Percentiles rank a stretch among this genome's conserved stretches.
These are phyloP conservation scores for Sonneratia alba DNA, from an alignment of 345 rosid species.

Conservation along the genomic window DNA sequence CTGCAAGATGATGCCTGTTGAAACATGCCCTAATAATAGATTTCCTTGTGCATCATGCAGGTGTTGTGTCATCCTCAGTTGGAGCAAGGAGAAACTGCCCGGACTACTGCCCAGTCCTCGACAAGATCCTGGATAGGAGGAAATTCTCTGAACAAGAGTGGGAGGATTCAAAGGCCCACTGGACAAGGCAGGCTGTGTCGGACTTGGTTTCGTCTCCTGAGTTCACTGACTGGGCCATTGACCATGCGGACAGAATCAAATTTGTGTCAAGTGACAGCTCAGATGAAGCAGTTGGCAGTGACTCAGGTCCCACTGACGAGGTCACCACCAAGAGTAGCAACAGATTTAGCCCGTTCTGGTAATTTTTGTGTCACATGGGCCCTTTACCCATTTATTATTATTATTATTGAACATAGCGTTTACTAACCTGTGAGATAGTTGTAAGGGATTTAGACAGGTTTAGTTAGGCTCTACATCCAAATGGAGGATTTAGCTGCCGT, in stretches of 20 bases:
- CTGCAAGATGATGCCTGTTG: background rate
- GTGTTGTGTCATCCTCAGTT: constrained; percentile 19
- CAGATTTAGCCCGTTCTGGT: constrained; percentile 26
- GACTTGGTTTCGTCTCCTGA: constrained; percentile 65
- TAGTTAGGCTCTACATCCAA: background rate
- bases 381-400: no score
- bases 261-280: constrained; percentile 44
- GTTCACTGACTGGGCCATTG: constrained; percentile 59
- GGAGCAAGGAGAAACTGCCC: constrained; percentile 11
- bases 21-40: background rate
- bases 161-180: constrained; percentile 64
- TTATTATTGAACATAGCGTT: no score
- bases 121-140: constrained; percentile 42
- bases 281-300: constrained; percentile 50
- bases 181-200: constrained; percentile 56
- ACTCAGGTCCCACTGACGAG: constrained; percentile 49
- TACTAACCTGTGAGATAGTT: no score
- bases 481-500: background rate
- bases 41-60: constrained; percentile 11
- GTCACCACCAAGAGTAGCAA: constrained; percentile 17
- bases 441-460: background rate
- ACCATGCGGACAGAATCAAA: constrained; percentile 58
- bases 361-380: background rate
- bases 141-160: constrained; percentile 59
- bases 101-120: constrained; percentile 64